These are phyloP conservation scores for Penicillium sp. DNA, from an alignment of 2,329 filamentous ascomycete species.

Conservation along the genomic window DNA sequence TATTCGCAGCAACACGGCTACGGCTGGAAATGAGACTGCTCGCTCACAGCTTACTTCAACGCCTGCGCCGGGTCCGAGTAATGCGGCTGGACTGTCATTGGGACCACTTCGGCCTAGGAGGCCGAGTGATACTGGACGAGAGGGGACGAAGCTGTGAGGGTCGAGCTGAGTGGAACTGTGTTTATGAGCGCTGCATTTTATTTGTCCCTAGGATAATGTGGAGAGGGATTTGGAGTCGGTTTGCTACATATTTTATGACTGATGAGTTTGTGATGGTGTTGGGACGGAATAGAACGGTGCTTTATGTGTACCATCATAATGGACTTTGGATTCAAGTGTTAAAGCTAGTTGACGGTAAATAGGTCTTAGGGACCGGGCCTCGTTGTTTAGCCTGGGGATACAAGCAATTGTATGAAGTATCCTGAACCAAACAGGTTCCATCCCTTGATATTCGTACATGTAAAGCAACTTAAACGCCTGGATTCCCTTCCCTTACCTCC, in stretches of 20 bases:
- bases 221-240: slow-evolving; percentile 4
- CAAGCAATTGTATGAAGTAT: no score
- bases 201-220: background rate
- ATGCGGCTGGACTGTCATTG: slow-evolving; percentile 19
- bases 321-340: no score
- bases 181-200: slow-evolving; percentile 3
- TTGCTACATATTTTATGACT: slow-evolving; percentile 1
- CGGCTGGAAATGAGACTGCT: slow-evolving; percentile 9
- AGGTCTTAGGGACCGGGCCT: no score
- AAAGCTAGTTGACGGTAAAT: no score
- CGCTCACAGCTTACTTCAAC: slow-evolving; percentile 20
- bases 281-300: background rate
- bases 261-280: slow-evolving; percentile 1
- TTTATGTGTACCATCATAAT: background rate
- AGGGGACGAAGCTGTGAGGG: slow-evolving; percentile 38
- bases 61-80: slow-evolving; percentile 27
- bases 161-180: background rate
- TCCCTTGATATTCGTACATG: background rate
- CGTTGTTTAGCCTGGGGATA: no score
- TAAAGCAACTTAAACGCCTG: background rate
- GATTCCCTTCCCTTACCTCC: background rate
- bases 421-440: background rate
- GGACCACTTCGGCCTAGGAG: slow-evolving; percentile 30
- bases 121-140: slow-evolving; percentile 39
- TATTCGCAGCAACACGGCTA: slow-evolving; percentile 16